These are phyloP conservation scores for Diplodia corticola DNA, from an alignment of 2,329 filamentous ascomycete species.

Conservation along the genomic window DNA sequence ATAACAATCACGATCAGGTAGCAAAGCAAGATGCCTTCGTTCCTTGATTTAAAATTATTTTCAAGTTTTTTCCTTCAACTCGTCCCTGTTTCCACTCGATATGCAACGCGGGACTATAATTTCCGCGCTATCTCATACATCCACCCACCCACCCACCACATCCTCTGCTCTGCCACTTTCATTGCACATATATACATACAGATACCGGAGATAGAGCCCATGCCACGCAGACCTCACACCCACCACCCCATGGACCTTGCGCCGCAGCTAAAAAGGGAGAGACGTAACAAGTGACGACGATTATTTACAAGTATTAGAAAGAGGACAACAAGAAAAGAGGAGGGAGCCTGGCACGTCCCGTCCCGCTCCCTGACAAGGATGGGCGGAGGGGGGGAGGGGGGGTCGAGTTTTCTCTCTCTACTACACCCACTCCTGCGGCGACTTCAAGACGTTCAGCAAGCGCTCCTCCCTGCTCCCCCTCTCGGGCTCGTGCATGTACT, in stretches of 20 bases:
- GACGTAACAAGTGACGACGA: neutral
- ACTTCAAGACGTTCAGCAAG: constrained; percentile 69
- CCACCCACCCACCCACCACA: too few species aligned
- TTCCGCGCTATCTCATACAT: neutral
- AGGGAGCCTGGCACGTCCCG: too few species aligned
- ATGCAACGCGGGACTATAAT: too few species aligned
- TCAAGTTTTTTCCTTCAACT: too few species aligned
- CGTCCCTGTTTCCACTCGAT: too few species aligned
- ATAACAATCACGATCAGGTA: too few species aligned
- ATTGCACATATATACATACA: neutral
- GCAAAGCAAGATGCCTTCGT: too few species aligned
- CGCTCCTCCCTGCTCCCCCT: constrained; percentile 75
- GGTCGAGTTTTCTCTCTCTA: too few species aligned
- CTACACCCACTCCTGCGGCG: constrained; percentile 58
- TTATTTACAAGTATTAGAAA: neutral
- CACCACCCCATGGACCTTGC: neutral
- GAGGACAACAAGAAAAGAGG: neutral
- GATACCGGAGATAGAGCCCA: neutral
- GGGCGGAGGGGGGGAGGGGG: too few species aligned
- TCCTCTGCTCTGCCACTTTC: neutral
- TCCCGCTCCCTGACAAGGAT: too few species aligned
- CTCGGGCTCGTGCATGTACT: constrained; percentile 89
- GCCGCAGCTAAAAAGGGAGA: neutral
- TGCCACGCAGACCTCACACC: neutral
- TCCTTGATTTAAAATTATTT: too few species aligned